Conservation (phyloP, 305 asterid species). For the Solanum hybrid region DNA sequence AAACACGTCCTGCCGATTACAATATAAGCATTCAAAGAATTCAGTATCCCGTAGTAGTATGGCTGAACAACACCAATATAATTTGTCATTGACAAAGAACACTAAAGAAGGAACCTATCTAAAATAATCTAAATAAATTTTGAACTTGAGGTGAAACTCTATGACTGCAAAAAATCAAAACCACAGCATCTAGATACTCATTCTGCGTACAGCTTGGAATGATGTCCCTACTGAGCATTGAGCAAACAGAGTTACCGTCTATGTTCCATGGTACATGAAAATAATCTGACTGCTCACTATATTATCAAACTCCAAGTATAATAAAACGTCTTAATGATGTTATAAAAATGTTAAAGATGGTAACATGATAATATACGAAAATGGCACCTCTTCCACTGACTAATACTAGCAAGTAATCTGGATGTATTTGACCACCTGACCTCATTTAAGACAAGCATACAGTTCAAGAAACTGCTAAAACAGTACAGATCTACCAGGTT, state of each 20-base stretch:
- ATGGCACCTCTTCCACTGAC: background rate
- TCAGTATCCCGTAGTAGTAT: background rate
- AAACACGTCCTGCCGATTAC: slow-evolving; percentile 55
- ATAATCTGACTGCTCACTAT: background rate
- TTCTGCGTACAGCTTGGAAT: background rate
- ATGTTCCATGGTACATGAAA: background rate
- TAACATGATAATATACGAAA: background rate
- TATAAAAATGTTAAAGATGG: background rate
- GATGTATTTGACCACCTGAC: background rate
- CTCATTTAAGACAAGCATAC: background rate
- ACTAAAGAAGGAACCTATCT: background rate
- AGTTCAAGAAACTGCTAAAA: background rate
- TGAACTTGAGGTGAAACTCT: background rate
- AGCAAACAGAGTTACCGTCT: background rate
- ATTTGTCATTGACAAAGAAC: background rate
- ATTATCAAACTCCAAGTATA: background rate
- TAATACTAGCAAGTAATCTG: background rate
- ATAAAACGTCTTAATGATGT: background rate
- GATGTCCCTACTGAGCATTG: background rate
- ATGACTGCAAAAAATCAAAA: background rate
- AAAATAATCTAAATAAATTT: background rate
- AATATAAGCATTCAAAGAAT: slow-evolving; percentile 7
- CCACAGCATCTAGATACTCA: background rate
- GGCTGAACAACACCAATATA: background rate
- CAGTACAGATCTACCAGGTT: background rate